phyloP scores from a whole-genome alignment of 352 stramenopile species.

The Phytopythium oedochilum region DNA sequence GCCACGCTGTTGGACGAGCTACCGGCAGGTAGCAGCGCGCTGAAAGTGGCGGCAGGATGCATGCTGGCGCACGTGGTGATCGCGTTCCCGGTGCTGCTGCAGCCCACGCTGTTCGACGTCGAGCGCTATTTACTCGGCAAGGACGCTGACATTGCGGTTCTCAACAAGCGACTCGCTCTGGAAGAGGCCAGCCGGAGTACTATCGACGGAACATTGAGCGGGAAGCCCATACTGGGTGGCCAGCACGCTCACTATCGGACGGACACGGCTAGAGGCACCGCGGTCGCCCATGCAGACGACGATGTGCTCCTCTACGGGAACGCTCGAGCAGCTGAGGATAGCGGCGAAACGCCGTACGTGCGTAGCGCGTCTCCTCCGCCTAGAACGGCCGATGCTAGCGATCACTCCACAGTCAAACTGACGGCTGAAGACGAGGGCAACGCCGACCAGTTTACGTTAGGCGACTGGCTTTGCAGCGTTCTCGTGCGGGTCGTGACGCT shows the following conservation, averaged over 20 bases:
- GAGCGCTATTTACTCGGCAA: constrained; percentile 60
- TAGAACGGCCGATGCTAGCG: constrained; percentile 4
- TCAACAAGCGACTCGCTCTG: constrained; percentile 38
- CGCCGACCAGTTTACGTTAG: constrained; percentile 24
- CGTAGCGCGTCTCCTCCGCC: constrained; percentile 22
- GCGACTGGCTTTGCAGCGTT: constrained; percentile 41
- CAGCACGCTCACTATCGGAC: constrained; percentile 1
- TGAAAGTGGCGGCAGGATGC: constrained; percentile 26
- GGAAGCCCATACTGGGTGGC: constrained; percentile 34
- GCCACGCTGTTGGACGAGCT: constrained; percentile 53
- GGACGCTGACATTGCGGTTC: constrained; percentile 48
- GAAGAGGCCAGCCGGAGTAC: constrained; percentile 21
- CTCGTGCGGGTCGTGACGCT: constrained; percentile 47
- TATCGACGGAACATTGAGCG: constrained; percentile 7
- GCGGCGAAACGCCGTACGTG: constrained; percentile 25
- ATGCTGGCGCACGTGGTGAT: constrained; percentile 65
- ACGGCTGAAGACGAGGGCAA: not conserved
- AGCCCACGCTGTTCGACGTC: constrained; percentile 58
- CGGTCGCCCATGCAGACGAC: constrained; percentile 23
- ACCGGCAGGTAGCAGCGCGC: constrained; percentile 20
- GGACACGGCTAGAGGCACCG: not conserved
- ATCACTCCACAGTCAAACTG: not conserved
- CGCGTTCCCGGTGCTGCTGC: constrained; percentile 58
- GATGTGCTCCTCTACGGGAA: constrained; percentile 45
- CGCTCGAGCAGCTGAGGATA: constrained; percentile 14